Evolutionary conservation across 192 early-diverging fungal genomes (phyloP).

Genomic region (Phlyctochytrium planicorne): DNA sequence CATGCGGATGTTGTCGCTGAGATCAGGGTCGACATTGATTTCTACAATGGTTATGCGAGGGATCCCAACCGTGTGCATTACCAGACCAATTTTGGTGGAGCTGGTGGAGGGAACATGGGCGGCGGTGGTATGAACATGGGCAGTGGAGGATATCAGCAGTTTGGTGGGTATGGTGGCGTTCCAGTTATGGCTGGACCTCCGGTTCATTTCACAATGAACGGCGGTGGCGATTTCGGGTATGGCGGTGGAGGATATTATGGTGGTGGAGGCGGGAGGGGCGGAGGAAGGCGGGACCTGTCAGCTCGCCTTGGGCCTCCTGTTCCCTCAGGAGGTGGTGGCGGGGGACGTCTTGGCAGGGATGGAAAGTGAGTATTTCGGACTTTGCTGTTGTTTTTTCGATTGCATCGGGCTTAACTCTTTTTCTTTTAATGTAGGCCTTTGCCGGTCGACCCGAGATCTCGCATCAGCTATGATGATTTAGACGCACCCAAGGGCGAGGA

Average conservation of each 20-base stretch:
- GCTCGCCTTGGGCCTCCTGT: conserved; percentile 1
- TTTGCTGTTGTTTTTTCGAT: background rate
- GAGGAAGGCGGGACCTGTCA: conserved; percentile 6
- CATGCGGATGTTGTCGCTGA: conserved; percentile 72
- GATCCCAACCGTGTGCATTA: conserved; percentile 74
- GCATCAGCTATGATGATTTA: conserved; percentile 28
- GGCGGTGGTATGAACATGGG: conserved; percentile 9
- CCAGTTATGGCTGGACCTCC: background rate
- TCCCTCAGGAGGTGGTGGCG: no score
- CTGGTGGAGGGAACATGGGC: conserved; percentile 28
- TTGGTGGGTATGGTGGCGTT: conserved; percentile 38
- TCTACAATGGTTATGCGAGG: conserved; percentile 86
- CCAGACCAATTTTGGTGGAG: conserved; percentile 29
- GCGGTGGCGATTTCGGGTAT: no score
- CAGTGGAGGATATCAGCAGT: conserved; percentile 40
- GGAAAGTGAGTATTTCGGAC: background rate
- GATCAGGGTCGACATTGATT: conserved; percentile 64
- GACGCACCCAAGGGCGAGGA: conserved; percentile 20
- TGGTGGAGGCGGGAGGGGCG: conserved; percentile 18
- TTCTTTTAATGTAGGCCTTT: background rate
- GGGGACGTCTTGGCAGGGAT: no score
- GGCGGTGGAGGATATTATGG: conserved; percentile 18
- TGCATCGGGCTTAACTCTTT: no score
- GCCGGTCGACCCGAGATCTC: conserved; percentile 17
- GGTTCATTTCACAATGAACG: no score